These are phyloP conservation scores for Aspergillus sp. DNA, from an alignment of 2,329 filamentous ascomycete genomes.

Conservation along the genomic window DNA sequence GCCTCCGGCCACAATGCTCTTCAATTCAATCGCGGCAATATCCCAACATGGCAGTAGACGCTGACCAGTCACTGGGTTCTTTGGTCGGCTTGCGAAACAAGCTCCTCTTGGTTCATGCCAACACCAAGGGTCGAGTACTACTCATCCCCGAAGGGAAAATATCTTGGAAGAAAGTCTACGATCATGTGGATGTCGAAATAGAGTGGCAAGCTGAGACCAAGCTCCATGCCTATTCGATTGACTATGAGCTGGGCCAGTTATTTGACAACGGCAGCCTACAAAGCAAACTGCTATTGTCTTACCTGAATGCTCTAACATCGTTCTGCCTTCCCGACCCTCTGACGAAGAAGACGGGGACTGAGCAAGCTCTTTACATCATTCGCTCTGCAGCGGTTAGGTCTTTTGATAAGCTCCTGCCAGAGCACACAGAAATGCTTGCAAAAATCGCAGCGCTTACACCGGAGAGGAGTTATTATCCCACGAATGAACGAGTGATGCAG, in stretches of 20 bases:
- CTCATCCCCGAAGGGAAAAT: not conserved
- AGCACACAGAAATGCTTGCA: conserved; percentile 29
- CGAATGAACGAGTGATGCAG: conserved; percentile 39
- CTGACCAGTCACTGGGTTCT: conserved; percentile 39
- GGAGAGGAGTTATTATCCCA: conserved; percentile 36
- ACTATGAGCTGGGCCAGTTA: conserved; percentile 44
- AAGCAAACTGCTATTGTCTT: conserved; percentile 39
- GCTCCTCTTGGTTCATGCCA: conserved; percentile 39
- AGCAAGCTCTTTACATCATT: conserved; percentile 21
- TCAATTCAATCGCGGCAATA: conserved; percentile 43
- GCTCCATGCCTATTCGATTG: conserved; percentile 43
- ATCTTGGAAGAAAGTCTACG: conserved; percentile 5
- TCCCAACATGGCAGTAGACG: conserved; percentile 43
- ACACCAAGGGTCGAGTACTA: not conserved
- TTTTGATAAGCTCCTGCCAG: conserved; percentile 32
- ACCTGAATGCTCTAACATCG: conserved; percentile 32
- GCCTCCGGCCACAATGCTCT: conserved; percentile 17
- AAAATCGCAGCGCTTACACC: conserved; percentile 40
- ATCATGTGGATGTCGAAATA: conserved; percentile 35
- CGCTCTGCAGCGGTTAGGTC: conserved; percentile 44
- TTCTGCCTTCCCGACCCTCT: conserved; percentile 27
- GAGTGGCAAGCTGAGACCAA: conserved; percentile 9
- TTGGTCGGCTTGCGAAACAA: conserved; percentile 45
- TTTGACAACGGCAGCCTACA: conserved; percentile 43
- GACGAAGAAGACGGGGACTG: conserved; percentile 24